Base-by-base conservation (phyloP, 768 basidiomycete genomes). In the Xanthoconium purpureum region DNA sequence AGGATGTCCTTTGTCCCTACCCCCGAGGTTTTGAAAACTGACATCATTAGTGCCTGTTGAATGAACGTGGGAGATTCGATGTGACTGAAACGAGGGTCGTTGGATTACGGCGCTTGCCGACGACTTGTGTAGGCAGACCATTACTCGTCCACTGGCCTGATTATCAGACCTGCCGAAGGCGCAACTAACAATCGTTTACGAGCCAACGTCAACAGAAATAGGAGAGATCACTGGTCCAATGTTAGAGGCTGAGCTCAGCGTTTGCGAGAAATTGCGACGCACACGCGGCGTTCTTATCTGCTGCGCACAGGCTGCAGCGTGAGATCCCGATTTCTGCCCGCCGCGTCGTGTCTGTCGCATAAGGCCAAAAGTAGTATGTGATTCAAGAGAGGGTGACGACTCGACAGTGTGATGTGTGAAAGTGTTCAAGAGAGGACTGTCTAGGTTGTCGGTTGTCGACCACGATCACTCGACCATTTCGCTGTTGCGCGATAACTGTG, bases 1-100 rank as follows among this genome's bases (percentile, higher is more conserved):
- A 42, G 20, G 18, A 5, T 29, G 56, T 47, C 56, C 65, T 67
- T 67, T 65, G 63, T 66, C 52, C 45, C 44, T 40, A 9, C 8
- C 24, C 12, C 32, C 33, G 29, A 49, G 24, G 18, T 52, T 52
- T 57, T 5, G 14, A 48, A 30, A 37, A 3, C 20, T 61, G 60
- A 47, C 60, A 57, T 61, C 47, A 61, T 43, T 5, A 46, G 33
- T 46, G 17, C 43, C 18, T 43, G 42, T 39, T 20, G 59, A 29
- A 50, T 43, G 32, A 55, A 10, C 48, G 61, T 62, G 61, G 36
- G 60, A 58, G 15, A 15, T 48, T 38, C 30, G 20, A 35, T 48
- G 54, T 56, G 55, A 56, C n/a, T 47, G 50, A 18, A 43, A 43
- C 46, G 17, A 55, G 40, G 47, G 54, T 43, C n/a, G 32, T 40